These are phyloP conservation scores for Mortierella claussenii DNA, from an alignment of 192 early-diverging fungal genomes.

Conservation along the genomic window DNA sequence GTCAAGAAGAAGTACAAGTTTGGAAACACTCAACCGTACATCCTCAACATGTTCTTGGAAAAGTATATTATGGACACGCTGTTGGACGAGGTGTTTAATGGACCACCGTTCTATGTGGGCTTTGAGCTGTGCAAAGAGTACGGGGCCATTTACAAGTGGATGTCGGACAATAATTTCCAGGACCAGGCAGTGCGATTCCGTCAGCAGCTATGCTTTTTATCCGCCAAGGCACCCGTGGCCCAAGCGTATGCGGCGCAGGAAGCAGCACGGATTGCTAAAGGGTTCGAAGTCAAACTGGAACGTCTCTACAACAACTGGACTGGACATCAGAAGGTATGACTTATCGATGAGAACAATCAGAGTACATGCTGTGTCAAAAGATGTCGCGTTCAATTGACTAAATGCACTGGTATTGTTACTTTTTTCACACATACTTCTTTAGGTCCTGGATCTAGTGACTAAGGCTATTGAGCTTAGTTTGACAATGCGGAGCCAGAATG, in stretches of 20 bases:
- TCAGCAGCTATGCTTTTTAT: slow-evolving; percentile 55
- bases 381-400: neutral
- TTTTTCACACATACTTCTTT: neutral
- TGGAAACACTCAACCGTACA: slow-evolving; percentile 49
- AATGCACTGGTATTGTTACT: neutral
- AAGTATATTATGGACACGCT: slow-evolving; percentile 64
- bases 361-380: too few species aligned
- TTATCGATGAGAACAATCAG: too few species aligned
- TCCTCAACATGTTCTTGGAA: slow-evolving; percentile 60
- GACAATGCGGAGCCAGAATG: slow-evolving; percentile 57
- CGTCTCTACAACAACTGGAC: slow-evolving; percentile 46
- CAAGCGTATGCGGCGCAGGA: slow-evolving; percentile 32
- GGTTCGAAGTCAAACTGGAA: slow-evolving; percentile 39
- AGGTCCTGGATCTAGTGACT: slow-evolving; percentile 51
- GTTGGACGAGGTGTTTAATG: slow-evolving; percentile 55
- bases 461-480: slow-evolving; percentile 54
- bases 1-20: slow-evolving; percentile 52
- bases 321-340: slow-evolving; percentile 45
- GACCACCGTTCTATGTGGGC: slow-evolving; percentile 53
- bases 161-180: slow-evolving; percentile 40
- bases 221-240: slow-evolving; percentile 38
- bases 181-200: slow-evolving; percentile 55
- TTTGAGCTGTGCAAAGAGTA: slow-evolving; percentile 39
- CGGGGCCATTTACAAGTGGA: slow-evolving; percentile 46
- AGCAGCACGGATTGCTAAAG: slow-evolving; percentile 28